Evolutionary conservation across 768 basidiomycete species (phyloP), one percentile per base, ranked within the genome.

Genomic region (Rhodosporidiobolus odoratus): DNA sequence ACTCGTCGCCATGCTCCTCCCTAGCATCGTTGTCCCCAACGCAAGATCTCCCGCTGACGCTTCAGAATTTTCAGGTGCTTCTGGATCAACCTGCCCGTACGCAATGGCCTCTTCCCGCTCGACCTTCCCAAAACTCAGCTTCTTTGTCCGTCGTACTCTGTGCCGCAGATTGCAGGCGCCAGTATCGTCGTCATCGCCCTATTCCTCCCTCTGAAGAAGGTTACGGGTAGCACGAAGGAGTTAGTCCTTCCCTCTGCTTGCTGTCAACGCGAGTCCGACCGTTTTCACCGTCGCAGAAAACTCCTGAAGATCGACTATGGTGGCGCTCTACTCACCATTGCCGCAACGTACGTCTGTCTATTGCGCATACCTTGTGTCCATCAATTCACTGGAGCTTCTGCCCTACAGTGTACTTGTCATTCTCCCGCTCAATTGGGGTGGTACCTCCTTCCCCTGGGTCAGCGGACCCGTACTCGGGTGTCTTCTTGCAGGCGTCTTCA

Each of bases 351-450:
- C 35, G 62, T 30, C 21, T 27, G 45, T 50, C n/a, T 50, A 13
- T 54, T 8, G 17, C 30, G 7, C 53, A 13, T 17, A 30, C 30
- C n/a, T 27, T n/a, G 21, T 30, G 8, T n/a, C 13, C 30, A 25
- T 60, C 40, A 27, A 68, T 58, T 66, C 2, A 32, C 40, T 30
- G 17, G 35, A 3, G 10, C 52, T 50, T 6, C 48, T 23, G 38
- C 30, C 23, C 19, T 60, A 84, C 32, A 87, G 86, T 58, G 82
- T 85, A 4, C 81, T 89, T 3, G 79, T 90, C 30, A 83, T 90
- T 59, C 79, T 89, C 12, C 88, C 88, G 0, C 82, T 90, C 23
- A 88, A 88, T 38, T 90, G 88, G 88, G 87, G 88, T 35, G 89
- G 89, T 0, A 84, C 86, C 0, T 86, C 86, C 3, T 89, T 89